Base-by-base conservation (phyloP, 306 rosid species). In the Castanospermum australe region DNA sequence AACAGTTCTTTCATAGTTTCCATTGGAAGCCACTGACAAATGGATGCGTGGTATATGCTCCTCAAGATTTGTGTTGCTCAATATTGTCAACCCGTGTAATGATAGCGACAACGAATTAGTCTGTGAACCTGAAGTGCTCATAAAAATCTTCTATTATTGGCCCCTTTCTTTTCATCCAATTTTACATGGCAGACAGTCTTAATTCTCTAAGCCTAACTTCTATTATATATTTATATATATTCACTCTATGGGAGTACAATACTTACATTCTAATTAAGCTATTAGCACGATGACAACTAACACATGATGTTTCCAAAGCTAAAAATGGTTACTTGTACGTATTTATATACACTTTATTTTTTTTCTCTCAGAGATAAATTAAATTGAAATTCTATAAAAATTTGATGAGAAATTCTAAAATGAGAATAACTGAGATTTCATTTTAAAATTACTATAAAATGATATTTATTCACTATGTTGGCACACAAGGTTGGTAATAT, bases 41-140 rank as follows among this genome's bases (percentile, higher is more conserved):
- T 41, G 32, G 71, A 44, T 59, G 61, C 47, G 73, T 66, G 81
- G 68, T 38, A 18, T 12, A 50, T 79, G 69, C 52, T 54, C 66
- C 65, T 35, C 47, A 76, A 71, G 63, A 39, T 15, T 32, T 3
- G 15, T 61, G 82, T 69, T 76, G 45, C 4, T 33, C 20, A 9
- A 45, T 70, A 48, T 20, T 63, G 54, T 71, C 84, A 81, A 76
- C 79, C 62, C 79, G 10, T 44, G 24, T 6, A 50, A 81, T 84
- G 80, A 84, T 76, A 13, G 71, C 38, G 71, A 60, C 79, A 71
- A 15, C 32, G 9, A 77, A 65, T 54, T 18, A 60, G 76, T 73
- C 82, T 76, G 17, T 4, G 0, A n/a, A n/a, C n/a, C n/a, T 22
- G 64, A 54, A 55, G 66, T 38, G 71, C 52, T 21, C 70, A 83